phyloP scores from a whole-genome alignment of 1,284 basidiomycete genomes.

The Ceratobasidium sp. region DNA sequence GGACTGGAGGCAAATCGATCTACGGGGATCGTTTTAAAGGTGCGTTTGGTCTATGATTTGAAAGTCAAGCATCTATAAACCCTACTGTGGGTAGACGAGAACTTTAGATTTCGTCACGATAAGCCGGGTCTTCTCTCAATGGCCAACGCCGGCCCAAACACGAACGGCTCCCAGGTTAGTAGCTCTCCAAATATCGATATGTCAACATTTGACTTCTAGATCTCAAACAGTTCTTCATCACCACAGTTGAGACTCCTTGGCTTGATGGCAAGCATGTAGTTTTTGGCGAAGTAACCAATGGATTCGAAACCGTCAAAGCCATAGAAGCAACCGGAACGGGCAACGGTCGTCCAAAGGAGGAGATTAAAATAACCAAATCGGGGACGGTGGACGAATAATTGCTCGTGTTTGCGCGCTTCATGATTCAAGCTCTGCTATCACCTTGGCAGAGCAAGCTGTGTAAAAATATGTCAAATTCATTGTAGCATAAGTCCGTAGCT shows the following conservation, averaged over 20 bases:
- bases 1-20: slow-evolving; percentile 92
- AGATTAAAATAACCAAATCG: slow-evolving; percentile 60
- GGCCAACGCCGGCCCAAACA: slow-evolving; percentile 64
- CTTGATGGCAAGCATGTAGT: slow-evolving; percentile 83
- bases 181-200: slow-evolving; percentile 51
- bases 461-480: too few species aligned
- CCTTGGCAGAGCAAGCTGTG: too few species aligned
- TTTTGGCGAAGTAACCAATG: slow-evolving; percentile 74
- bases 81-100: slow-evolving; percentile 41
- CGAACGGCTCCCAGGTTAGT: slow-evolving; percentile 59
- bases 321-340: slow-evolving; percentile 68
- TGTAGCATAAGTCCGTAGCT: too few species aligned
- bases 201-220: slow-evolving; percentile 53
- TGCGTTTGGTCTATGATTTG: slow-evolving; percentile 48
- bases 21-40: slow-evolving; percentile 85
- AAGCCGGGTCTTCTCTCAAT: slow-evolving; percentile 60
- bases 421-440: too few species aligned
- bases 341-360: slow-evolving; percentile 57
- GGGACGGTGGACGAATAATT: slow-evolving; percentile 53
- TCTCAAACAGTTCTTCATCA: slow-evolving; percentile 77
- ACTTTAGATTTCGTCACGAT: slow-evolving; percentile 59
- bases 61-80: background rate
- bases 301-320: slow-evolving; percentile 67
- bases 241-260: slow-evolving; percentile 80
- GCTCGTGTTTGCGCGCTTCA: background rate